Conservation (phyloP, 78 protist species). For the Speleostelium caveatum region DNA sequence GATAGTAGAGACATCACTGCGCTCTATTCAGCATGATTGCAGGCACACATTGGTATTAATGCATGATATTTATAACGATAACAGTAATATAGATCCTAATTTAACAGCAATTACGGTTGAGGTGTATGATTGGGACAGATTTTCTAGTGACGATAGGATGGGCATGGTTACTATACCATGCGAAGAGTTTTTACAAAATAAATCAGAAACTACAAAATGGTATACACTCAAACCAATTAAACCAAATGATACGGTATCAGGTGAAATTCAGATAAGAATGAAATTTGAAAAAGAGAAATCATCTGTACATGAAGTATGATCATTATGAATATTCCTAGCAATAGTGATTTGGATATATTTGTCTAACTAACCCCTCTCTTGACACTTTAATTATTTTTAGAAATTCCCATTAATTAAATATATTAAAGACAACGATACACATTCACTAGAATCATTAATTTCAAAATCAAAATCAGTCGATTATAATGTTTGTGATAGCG, state of each 20-base stretch:
- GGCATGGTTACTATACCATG: slow-evolving; percentile 43
- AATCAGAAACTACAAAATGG: slow-evolving; percentile 46
- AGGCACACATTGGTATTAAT: neutral
- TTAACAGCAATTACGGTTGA: slow-evolving; percentile 18
- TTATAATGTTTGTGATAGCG: slow-evolving; percentile 34
- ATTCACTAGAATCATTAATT: slow-evolving; percentile 14
- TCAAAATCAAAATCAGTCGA: slow-evolving; percentile 37
- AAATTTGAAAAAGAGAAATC: slow-evolving; percentile 38
- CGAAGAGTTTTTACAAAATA: neutral
- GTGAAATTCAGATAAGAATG: slow-evolving; percentile 35
- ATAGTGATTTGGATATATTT: neutral
- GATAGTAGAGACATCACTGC: no score
- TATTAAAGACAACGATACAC: slow-evolving; percentile 50
- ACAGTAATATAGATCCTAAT: slow-evolving; percentile 14
- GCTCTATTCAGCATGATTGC: no score
- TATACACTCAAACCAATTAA: slow-evolving; percentile 55
- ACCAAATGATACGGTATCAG: slow-evolving; percentile 38
- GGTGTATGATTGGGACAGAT: slow-evolving; percentile 79
- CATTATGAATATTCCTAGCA: neutral
- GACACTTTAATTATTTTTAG: neutral
- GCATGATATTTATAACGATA: neutral
- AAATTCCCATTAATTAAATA: slow-evolving; percentile 50
- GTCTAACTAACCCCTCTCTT: neutral
- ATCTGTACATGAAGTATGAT: slow-evolving; percentile 8
- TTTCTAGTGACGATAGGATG: slow-evolving; percentile 70